Base-by-base conservation (phyloP, 768 basidiomycete genomes). In the Lactarius deliciosus region DNA sequence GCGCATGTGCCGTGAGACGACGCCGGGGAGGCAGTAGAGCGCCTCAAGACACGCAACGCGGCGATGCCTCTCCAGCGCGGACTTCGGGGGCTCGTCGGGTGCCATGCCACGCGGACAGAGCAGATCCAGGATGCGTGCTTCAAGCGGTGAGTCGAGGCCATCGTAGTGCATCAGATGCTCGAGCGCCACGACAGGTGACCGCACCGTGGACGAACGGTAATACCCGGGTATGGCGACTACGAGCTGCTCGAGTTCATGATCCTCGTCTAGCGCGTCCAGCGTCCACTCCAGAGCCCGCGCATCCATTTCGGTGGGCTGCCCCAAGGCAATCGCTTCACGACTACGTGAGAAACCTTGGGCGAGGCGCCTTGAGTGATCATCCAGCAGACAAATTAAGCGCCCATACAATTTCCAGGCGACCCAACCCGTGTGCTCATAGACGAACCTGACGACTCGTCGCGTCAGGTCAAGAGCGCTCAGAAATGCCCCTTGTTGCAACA, bases 51-150 rank as follows among this genome's bases (percentile, higher is more conserved):
- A 67, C 11, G 38, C 25, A 5, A 60, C 25, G 8, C 66, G 66
- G 22, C 66, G 61, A 50, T 54, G 41, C 22, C 25, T 57, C 57
- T 67, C 57, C 15, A n/a, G 13, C 2, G 25, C 20, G n/a, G 62
- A 43, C 25, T 32, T 4, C 7, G 66, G 57, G 30, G 61, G 62
- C 4, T 20, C 41, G 9, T 63, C 22, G 10, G 61, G 62, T 5
- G 20, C 25, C 8, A 50, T 55, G 16, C 61, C 61, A 2, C 66
- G 66, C 0, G 66, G 61, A 45, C 30, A 67, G 40, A 59, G 66
- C 28, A 63, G 57, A 11, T 66, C 66, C 5, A 67, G n/a, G 41
- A 67, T 64, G 20, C 66, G 66, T 10, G 66, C 66, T 45, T 67
- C 66, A 7, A 63, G 40, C 2, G 62, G 62, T 20, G 57, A 43